phyloP scores from a whole-genome alignment of 192 early-diverging fungal species.

The Lunasporangiospora selenospora region DNA sequence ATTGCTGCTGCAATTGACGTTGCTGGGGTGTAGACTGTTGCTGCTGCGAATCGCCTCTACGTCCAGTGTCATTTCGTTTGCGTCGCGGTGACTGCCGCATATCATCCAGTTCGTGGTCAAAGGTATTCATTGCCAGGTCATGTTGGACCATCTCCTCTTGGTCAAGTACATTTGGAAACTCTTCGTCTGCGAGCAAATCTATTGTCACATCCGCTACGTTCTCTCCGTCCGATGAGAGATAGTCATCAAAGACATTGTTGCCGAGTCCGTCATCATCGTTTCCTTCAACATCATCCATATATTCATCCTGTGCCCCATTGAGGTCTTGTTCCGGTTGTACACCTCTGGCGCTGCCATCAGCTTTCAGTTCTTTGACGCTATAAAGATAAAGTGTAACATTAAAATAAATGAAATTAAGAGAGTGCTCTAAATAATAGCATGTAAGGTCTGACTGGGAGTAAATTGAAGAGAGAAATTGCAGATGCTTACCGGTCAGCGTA shows the following conservation, averaged over 20 bases:
- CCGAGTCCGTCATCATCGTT: conserved; percentile 14
- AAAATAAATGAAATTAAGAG: too few species aligned
- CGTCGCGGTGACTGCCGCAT: conserved; percentile 1
- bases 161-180: conserved; percentile 33
- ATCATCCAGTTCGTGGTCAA: conserved; percentile 38
- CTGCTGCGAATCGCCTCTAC: too few species aligned
- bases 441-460: not conserved
- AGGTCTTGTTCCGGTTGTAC: conserved; percentile 8
- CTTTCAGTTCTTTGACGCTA: conserved; percentile 41
- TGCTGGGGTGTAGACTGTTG: conserved; percentile 29
- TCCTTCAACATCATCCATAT: conserved; percentile 37
- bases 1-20: conserved; percentile 9
- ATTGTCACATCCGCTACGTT: conserved; percentile 50
- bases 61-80: too few species aligned
- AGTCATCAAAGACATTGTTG: conserved; percentile 32
- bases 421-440: too few species aligned
- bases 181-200: conserved; percentile 40
- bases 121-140: conserved; percentile 20
- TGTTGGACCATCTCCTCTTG: conserved; percentile 42
- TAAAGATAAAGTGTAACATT: too few species aligned
- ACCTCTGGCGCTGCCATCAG: conserved; percentile 22
- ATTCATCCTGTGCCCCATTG: conserved; percentile 12
- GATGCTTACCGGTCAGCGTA: conserved; percentile 80
- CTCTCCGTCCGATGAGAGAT: conserved; percentile 40
- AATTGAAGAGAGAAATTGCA: not conserved